Base-by-base conservation (phyloP, 495 filamentous ascomycete genomes). In the Penicillium macrosclerotiorum region DNA sequence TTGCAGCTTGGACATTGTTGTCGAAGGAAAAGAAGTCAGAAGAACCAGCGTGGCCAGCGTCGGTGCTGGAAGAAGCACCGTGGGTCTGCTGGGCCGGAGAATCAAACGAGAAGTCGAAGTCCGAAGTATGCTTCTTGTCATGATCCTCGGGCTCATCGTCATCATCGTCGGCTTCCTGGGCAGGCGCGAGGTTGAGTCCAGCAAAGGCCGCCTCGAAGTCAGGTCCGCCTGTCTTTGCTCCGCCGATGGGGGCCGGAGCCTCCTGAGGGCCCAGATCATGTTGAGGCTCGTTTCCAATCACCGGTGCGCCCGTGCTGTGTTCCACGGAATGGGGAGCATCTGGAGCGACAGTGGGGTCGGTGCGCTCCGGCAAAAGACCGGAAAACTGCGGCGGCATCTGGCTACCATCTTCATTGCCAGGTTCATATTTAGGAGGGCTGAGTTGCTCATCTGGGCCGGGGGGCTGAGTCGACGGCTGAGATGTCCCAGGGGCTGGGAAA, bases 161-260 rank as follows among this genome's bases (percentile, higher is more conserved):
- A 60, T 97, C 42, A 3, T 45, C 93, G 50, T 92, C 90, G 14
- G 88, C 88, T 51, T 96, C 90, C 43, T 86, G 60, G 3, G 71
- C 69, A 3, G 71, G 71, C 1, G 71, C 72, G 25, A 74, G 59
- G 32, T 73, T 80, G 9, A 97, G 77, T 45, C 88, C 91, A 45
- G 84, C 89, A 59, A 98, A 98, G 27, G 89, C 90, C 31, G 90
- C 85, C 35, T 96, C 94, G 54, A 96, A 90, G 42, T 91, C 87
- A 75, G 50, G 79, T 14, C 59, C 64, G 32, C 60, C 60, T 1
- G 65, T 43, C 51, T 68, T 71, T n/a, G 53, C 62, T 18, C 55
- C 57, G 38, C 48, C 47, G 12, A 59, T 22, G 0, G 62, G 33
- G 14, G 51, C 45, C 9, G 58, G 42, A 31, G 44, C 27, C 24